These are phyloP conservation scores for Polyporus arcularius DNA, from an alignment of 768 basidiomycete genomes.

Conservation along the genomic window DNA sequence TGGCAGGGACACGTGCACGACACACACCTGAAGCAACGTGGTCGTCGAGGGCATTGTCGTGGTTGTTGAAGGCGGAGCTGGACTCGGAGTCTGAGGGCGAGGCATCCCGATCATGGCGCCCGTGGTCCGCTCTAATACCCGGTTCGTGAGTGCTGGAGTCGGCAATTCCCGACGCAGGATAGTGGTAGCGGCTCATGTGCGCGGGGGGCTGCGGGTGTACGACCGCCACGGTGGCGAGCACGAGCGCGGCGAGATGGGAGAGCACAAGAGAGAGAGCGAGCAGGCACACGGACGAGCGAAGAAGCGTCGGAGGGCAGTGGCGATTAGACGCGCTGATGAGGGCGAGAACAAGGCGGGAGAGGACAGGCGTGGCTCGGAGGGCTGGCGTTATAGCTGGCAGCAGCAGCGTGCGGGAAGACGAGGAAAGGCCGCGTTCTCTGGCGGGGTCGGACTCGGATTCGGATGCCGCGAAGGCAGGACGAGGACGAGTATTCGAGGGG, in stretches of 20 bases:
- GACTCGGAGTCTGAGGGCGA: constrained; percentile 58
- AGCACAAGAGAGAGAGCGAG: background rate
- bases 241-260: background rate
- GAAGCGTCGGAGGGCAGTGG: constrained; percentile 12
- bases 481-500: background rate
- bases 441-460: background rate
- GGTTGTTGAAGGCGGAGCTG: constrained; percentile 16
- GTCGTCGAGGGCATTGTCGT: constrained; percentile 20
- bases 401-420: constrained; percentile 8
- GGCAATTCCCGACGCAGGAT: constrained; percentile 21
- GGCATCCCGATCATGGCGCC: constrained; percentile 31
- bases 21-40: constrained; percentile 22
- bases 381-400: constrained; percentile 10
- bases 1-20: background rate
- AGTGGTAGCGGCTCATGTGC: constrained; percentile 28
- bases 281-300: background rate
- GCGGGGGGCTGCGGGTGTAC: background rate
- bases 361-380: background rate
- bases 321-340: constrained; percentile 3
- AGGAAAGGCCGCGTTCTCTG: constrained; percentile 15
- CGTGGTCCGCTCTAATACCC: constrained; percentile 9
- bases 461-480: constrained; percentile 2
- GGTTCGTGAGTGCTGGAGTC: constrained; percentile 31
- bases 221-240: background rate
- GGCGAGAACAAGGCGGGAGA: constrained; percentile 2